Percentiles rank a stretch among this genome's conserved stretches.
Evolutionary conservation across 257 asterid species (phyloP).

Genomic region (Solanum gracilifrons): DNA sequence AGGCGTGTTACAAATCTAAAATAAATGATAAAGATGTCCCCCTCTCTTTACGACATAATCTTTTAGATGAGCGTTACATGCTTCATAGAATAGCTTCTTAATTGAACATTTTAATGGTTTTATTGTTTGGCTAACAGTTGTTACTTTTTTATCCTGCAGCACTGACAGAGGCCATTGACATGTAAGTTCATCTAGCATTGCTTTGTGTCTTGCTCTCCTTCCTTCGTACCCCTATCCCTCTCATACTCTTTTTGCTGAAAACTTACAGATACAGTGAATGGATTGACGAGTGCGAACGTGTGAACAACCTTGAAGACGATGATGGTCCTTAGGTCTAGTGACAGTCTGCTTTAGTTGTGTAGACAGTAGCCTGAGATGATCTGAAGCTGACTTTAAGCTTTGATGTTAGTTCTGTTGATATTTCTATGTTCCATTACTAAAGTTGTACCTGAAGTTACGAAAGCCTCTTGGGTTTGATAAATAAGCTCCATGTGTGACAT

Average conservation of each 20-base stretch:
- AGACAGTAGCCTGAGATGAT: background rate
- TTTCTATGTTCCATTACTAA: background rate
- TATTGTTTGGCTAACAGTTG: background rate
- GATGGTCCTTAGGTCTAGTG: slow-evolving; percentile 14
- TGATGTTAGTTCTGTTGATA: background rate
- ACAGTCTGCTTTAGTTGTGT: background rate
- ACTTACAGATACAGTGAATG: slow-evolving; percentile 74
- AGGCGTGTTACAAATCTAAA: background rate
- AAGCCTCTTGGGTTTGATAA: background rate
- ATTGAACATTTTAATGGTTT: background rate
- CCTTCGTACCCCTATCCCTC: background rate
- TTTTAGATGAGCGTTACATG: background rate
- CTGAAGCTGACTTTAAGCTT: background rate
- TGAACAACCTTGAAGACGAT: slow-evolving; percentile 59
- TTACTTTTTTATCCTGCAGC: slow-evolving; percentile 28
- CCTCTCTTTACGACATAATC: background rate
- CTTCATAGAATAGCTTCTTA: background rate
- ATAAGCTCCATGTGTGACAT: background rate
- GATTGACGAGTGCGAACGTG: slow-evolving; percentile 96
- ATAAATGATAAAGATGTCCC: background rate
- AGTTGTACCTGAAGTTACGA: background rate
- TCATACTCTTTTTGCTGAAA: background rate
- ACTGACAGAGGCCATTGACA: slow-evolving; percentile 68
- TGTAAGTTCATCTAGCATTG: slow-evolving; percentile 28
- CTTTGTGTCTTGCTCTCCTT: background rate